These are phyloP conservation scores for Corinectria fuckeliana DNA, from an alignment of 2,329 filamentous ascomycete species.

Conservation along the genomic window DNA sequence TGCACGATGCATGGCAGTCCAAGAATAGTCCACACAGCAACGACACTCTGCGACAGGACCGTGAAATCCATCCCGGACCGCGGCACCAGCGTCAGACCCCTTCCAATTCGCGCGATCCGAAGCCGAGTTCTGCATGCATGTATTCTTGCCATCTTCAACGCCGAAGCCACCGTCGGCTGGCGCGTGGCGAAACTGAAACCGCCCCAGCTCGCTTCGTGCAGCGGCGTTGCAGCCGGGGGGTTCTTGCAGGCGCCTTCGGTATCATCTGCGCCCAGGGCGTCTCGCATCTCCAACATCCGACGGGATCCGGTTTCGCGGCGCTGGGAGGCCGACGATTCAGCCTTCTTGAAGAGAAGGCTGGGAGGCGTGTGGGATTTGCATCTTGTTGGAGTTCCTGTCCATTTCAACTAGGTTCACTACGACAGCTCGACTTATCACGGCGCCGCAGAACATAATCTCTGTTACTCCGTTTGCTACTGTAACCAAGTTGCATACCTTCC, in stretches of 20 bases:
- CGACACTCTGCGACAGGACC: too few species aligned
- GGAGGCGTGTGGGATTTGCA: background rate
- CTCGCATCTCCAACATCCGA: constrained; percentile 31
- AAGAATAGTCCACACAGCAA: background rate
- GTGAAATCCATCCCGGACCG: too few species aligned
- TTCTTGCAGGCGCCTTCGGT: background rate
- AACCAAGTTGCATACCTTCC: too few species aligned
- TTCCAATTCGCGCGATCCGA: background rate
- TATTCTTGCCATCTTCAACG: background rate
- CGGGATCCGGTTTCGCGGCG: constrained; percentile 35
- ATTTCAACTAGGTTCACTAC: too few species aligned
- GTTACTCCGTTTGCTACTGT: background rate
- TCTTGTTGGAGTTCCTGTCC: too few species aligned
- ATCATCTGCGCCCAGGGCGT: constrained; percentile 28
- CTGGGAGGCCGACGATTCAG: background rate
- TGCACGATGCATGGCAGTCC: too few species aligned
- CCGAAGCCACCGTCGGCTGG: background rate
- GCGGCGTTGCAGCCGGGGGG: constrained; percentile 2
- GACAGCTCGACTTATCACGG: too few species aligned
- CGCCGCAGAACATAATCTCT: too few species aligned
- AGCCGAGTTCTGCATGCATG: background rate
- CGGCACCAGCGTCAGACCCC: too few species aligned
- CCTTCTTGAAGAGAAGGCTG: background rate
- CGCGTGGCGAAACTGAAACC: constrained; percentile 15
- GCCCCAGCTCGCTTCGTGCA: constrained; percentile 2